Conservation (phyloP, 768 basidiomycete genomes). For the Amylocystis lapponica region DNA sequence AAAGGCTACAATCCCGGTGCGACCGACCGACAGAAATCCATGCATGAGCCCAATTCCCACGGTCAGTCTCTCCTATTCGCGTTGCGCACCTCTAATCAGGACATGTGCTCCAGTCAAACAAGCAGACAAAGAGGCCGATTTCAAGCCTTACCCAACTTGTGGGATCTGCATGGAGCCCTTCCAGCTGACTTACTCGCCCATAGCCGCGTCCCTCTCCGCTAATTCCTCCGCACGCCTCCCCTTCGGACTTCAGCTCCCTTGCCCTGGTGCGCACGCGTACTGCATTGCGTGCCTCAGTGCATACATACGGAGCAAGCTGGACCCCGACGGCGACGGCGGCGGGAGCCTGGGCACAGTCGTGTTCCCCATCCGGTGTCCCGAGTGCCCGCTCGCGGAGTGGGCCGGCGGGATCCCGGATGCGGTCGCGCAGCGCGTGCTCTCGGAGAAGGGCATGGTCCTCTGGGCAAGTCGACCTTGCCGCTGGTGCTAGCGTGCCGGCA, state of each 20-base stretch:
- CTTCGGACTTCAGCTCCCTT: conserved; percentile 31
- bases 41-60: too few relatives aligned
- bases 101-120: too few relatives aligned
- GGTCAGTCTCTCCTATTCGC: too few relatives aligned
- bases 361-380: conserved; percentile 35
- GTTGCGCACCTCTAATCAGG: too few relatives aligned
- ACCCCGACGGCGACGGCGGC: conserved; percentile 26
- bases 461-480: conserved; percentile 24
- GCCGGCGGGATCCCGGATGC: conserved; percentile 31
- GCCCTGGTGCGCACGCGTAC: conserved; percentile 30
- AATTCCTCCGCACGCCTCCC: conserved; percentile 29
- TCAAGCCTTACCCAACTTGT: conserved; percentile 22
- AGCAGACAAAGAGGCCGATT: conserved; percentile 1
- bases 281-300: conserved; percentile 29
- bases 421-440: conserved; percentile 27
- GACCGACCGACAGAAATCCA: too few relatives aligned
- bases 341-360: conserved; percentile 24
- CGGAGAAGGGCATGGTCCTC: conserved; percentile 27
- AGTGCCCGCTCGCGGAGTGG: conserved; percentile 28
- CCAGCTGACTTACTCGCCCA: conserved; percentile 27
- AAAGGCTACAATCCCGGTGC: too few relatives aligned
- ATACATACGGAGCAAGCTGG: conserved; percentile 32
- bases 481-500: neutral
- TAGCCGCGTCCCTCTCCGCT: conserved; percentile 27
- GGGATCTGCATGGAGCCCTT: conserved; percentile 37